Base-by-base conservation (phyloP, 768 basidiomycete species). In the Fomitopsis pulvina region DNA sequence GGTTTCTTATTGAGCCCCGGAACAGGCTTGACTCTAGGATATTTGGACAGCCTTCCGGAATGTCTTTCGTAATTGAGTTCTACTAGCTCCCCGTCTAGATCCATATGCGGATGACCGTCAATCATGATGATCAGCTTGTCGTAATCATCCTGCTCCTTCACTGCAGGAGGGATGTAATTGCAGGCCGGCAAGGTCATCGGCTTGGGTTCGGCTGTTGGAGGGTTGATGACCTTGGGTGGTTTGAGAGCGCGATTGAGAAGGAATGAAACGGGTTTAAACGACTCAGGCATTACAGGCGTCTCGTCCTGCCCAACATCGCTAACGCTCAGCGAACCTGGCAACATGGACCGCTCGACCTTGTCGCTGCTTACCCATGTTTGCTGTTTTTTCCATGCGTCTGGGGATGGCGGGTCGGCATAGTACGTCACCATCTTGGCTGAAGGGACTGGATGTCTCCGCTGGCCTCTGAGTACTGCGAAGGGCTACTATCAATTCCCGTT, bases 1-100 rank as follows among this genome's bases (percentile, higher is more conserved):
- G 68, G 68, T 51, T 74, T 75, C 64, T 78, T 78, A 7, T 69
- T 76, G 32, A 78, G 63, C 39, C 75, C 72, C 9, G 76, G 75
- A 11, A 76, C 68, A 4, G 72, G 71, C 9, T 68, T 52, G 1
- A 22, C 21, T 24, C 16, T n/a, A 6, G 38, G 38, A 11, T 48
- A 40, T 16, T 6, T 26, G 21, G 21, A 14, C 50, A 47, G 51
- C 22, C 29, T 43, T 1, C 25, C 34, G 2, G 50, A 42, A 28
- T 32, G 47, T n/a, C 26, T 48, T 26, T 48, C 47, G 24, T 29
- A 42, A 12, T 16, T 4, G 39, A 24, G 30, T 34, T 22, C 21
- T 24, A 27, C 21, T 4, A 37, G 28, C 11, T 26, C 28, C 9
- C 41, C 41, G 27, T 37, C 40, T 4, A 42, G 9, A 4, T 28